Base-by-base conservation (phyloP, 331 rosid genomes). In the Ulmus americana region DNA sequence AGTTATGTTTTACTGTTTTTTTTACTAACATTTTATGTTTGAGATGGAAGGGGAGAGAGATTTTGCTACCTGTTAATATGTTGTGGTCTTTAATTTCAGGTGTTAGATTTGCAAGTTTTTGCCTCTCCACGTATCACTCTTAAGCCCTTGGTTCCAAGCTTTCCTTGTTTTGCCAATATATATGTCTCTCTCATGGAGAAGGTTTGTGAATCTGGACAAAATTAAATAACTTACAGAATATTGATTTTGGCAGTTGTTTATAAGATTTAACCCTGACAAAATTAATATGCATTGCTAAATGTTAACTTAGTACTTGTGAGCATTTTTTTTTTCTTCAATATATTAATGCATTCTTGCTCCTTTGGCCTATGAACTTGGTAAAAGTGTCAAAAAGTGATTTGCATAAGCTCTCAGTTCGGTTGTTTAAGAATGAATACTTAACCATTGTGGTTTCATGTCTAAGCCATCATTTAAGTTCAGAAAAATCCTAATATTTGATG, bases 121-220 rank as follows among this genome's bases (percentile, higher is more conserved):
- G 81, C 73, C 22, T 66, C 70, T 48, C 97, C 95, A 12, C 95
- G 96, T 35, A 77, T 92, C 49, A 86, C 97, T 76, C 75, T 92
- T 80, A 88, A 88, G 83, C 96, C 97, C 45, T 78, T 92, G 81
- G 97, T 92, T 80, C 97, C 97, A 44, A 86, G 88, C 83, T 92
- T 92, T 77, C 97, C 97, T 63, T 88, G 96, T 79, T 92, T 92
- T 67, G 90, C 90, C 55, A 87, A 85, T 59, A 86, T 92, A 67
- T 66, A 59, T 5, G 88, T 85, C 59, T 83, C 97, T 67, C 91
- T 92, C 55, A 92, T 92, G 97, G 97, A 92, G 55, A 92, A 83
- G 97, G 97, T 90, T 55, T 68, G 87, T 80, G 74, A 67, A 46
- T n/a, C 48, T 22, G 63, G 58, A 16, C 18, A 18, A 10, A 28